Percentiles rank a stretch among this genome's conserved stretches.
Conservation (phyloP, 495 filamentous ascomycete species). For the Podospora pseudoanserina region DNA sequence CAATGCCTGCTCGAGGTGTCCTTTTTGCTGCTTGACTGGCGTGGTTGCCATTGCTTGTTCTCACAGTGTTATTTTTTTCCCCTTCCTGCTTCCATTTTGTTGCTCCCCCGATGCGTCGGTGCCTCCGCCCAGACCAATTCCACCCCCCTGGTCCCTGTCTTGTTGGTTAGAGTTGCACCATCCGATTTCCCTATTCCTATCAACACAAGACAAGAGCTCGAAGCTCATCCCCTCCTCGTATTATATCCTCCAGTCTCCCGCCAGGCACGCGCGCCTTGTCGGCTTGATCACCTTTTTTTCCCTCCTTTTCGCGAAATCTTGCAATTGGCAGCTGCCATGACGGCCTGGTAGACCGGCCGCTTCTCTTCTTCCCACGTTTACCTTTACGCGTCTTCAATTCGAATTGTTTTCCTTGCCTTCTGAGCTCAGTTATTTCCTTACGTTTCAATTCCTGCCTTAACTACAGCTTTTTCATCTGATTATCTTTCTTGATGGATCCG, state of each 20-base stretch:
- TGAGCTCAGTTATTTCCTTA: background rate
- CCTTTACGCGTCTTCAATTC: constrained; percentile 33
- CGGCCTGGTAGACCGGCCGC: constrained; percentile 20
- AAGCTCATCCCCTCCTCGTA: constrained; percentile 7
- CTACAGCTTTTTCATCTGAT: constrained; percentile 1
- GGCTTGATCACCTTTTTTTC: constrained; percentile 11
- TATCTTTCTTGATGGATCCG: constrained; percentile 23
- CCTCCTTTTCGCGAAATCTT: constrained; percentile 1
- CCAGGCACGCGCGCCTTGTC: constrained; percentile 6
- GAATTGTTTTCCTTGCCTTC: background rate
- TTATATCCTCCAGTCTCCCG: constrained; percentile 18
- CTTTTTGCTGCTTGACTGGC: background rate
- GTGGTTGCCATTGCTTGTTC: constrained; percentile 7
- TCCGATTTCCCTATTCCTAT: background rate
- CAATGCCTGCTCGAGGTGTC: background rate
- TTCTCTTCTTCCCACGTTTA: background rate
- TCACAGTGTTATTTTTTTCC: constrained; percentile 11
- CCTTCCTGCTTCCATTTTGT: constrained; percentile 22
- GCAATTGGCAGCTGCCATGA: constrained; percentile 9
- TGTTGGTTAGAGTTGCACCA: background rate
- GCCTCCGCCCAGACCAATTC: constrained; percentile 8
- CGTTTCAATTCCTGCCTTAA: background rate
- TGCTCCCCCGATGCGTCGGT: constrained; percentile 13
- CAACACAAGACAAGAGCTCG: background rate
- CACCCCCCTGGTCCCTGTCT: background rate